Evolutionary conservation across 768 basidiomycete species (phyloP), one percentile per base, ranked within the genome.

Genomic region (Pleurotus tuoliensis): DNA sequence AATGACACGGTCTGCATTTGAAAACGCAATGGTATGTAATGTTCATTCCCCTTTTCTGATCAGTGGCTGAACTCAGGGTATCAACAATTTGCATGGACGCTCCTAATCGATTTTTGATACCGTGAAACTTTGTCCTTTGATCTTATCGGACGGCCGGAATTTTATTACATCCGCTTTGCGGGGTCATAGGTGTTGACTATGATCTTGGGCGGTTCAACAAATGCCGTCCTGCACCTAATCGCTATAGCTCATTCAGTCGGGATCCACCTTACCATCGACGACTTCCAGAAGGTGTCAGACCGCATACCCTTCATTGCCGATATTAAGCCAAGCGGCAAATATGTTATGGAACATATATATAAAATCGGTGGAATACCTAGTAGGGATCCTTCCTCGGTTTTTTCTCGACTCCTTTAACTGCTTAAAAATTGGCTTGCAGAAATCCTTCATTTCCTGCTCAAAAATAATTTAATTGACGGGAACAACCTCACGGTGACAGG

Each of bases 291-390:
- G 55, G 92, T 98, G 53, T 96, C 94, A 5, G 95, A 99, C 69
- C 84, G 90, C 46, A 85, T 81, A 1, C 97, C 97, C 8, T 96
- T 98, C 82, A 78, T 98, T 61, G 95, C 96, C 20, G 92, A 99
- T 72, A 83, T 99, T 61, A 97, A 95, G 69, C 97, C 97, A 1
- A 94, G 92, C 61, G 97, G 97, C 38, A 94, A 94, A 73, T 98
- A 98, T 78, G 92, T 98, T 63, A 97, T 98, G 94, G 94, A 95
- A 72, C 92, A 98, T 66, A 85, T 99, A 7, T 86, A 92, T 81
- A 92, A 90, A 70, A 87, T 98, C 57, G 97, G 97, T 55, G 97
- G 96, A 56, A 94, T 95, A 62, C 96, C 97, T 3, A 90, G 94
- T 96, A 72, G 59, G 89, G 77, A 46, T 16, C 47, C 40, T 56